Base-by-base conservation (phyloP, 192 early-diverging fungal genomes). In the Linnemannia exigua region DNA sequence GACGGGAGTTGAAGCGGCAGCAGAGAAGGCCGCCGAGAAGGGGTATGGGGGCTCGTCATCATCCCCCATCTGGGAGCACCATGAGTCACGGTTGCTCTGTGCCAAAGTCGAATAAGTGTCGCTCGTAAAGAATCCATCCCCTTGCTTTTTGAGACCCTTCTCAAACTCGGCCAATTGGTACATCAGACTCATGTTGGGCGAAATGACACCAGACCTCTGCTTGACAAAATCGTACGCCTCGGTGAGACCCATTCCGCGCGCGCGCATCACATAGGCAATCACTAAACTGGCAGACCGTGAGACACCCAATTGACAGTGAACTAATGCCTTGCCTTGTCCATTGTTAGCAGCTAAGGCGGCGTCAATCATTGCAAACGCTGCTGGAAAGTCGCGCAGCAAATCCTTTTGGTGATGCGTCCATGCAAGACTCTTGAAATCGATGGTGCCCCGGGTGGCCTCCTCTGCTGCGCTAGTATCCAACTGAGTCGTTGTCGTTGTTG, bases 331-430 rank as follows among this genome's bases (percentile, higher is more conserved):
- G 22, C 92, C 92, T 14, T 89, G 84, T 20, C 67, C 79, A 35
- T 67, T 72, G 8, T 70, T 66, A 14, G 44, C 31, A 1, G 83
- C 72, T 36, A 79, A 28, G n/a, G 94, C 94, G 33, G 77, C 80
- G 74, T 95, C 91, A 72, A 98, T 96, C 73, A 91, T 90, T 37
- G 66, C 89, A 72, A 96, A 93, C 16, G 93, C 93, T 25, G 80
- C 72, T 15, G 87, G 80, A 52, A 98, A 92, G 71, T 95, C 90
- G 33, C 77, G 51, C n/a, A 88, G 87, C 31, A 96, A 63, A 70
- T 93, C 88, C 52, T 92, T 82, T 79, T 94, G 92, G 87, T 91
- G 86, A 88, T 98, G 96, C 71, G 93, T 89, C 96, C 96, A 97
- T 28, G 88, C 66, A 38, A 90, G 81, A 68, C 95, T 95, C 74